A percentile compares a stretch with the other conserved stretches of the same genome.
phyloP scores from a whole-genome alignment of 169 alveolate genomes.

The Plasmodium gonderi region DNA sequence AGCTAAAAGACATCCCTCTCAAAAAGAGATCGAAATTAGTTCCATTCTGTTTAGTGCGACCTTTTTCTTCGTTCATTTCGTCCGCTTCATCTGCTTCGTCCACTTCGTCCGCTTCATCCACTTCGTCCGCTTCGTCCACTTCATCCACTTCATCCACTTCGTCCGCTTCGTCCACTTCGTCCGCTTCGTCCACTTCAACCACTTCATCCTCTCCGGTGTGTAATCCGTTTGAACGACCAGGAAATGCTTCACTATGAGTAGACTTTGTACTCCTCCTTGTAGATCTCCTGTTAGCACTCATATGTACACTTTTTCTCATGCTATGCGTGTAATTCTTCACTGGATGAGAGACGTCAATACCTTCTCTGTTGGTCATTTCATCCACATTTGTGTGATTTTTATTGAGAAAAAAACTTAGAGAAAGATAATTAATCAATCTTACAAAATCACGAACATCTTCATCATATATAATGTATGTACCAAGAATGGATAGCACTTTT shows the following conservation, averaged over 20 bases:
- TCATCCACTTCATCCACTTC: too few relatives aligned
- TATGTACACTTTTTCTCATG: neutral
- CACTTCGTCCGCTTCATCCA: too few relatives aligned
- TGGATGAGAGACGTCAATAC: neutral
- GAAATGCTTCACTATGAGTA: neutral
- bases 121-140: too few relatives aligned
- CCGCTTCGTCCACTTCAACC: too few relatives aligned
- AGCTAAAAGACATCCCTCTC: neutral
- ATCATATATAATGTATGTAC: conserved; percentile 8
- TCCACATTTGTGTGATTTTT: neutral
- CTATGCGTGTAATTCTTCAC: neutral
- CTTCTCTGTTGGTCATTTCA: neutral
- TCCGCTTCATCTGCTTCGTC: too few relatives aligned
- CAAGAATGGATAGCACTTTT: conserved; percentile 7
- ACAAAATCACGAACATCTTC: conserved; percentile 20
- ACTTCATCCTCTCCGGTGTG: too few relatives aligned
- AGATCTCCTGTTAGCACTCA: neutral
- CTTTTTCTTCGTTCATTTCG: too few relatives aligned
- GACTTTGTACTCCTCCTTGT: neutral
- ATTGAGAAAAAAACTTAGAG: neutral
- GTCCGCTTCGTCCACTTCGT: too few relatives aligned
- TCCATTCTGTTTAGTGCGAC: too few relatives aligned
- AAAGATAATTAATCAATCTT: conserved; percentile 8
- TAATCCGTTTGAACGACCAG: neutral
- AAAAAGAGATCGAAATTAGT: neutral